Conservation (phyloP, 2,329 filamentous ascomycete genomes). For the Calcarisporium arbuscula region DNA sequence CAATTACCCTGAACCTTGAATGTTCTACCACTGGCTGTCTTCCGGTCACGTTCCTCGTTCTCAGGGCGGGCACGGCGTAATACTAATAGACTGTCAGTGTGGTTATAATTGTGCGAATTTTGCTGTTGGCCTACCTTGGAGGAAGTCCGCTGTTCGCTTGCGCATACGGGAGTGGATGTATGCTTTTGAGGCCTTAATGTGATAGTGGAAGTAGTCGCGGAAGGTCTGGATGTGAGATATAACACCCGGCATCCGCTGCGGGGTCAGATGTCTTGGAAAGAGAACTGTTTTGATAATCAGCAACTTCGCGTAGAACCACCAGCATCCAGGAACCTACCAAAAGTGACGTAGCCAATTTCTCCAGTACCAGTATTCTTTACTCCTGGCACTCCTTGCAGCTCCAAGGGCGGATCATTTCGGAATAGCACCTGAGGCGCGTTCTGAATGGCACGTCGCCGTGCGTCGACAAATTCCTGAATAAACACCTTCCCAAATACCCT, state of each 20-base stretch:
- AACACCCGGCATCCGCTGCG: slow-evolving; percentile 84
- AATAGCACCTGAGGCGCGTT: slow-evolving; percentile 98
- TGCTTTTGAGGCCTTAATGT: slow-evolving; percentile 98
- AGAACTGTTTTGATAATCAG: slow-evolving; percentile 57
- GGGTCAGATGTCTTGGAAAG: slow-evolving; percentile 89
- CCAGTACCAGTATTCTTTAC: slow-evolving; percentile 68
- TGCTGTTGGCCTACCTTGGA: slow-evolving; percentile 81
- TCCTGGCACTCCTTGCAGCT: slow-evolving; percentile 82
- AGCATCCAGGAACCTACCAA: slow-evolving; percentile 54
- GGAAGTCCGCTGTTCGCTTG: slow-evolving; percentile 93
- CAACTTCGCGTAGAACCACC: not conserved
- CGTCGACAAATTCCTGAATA: slow-evolving; percentile 97
- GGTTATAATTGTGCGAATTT: no score
- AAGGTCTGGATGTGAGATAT: slow-evolving; percentile 99
- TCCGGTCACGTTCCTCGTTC: slow-evolving; percentile 93
- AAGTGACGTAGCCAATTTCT: slow-evolving; percentile 95
- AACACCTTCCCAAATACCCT: slow-evolving; percentile 97
- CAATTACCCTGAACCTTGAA: slow-evolving; percentile 57
- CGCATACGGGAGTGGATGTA: slow-evolving; percentile 99
- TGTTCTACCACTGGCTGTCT: slow-evolving; percentile 93
- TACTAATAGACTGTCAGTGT: slow-evolving; percentile 54
- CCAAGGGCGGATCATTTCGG: slow-evolving; percentile 87
- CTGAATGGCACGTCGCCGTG: slow-evolving; percentile 87
- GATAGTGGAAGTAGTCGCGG: slow-evolving; percentile 99
- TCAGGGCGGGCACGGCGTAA: slow-evolving; percentile 91